Evolutionary conservation across 139 green algal genomes (phyloP).

Genomic region (Diplosphaera chodatii): DNA sequence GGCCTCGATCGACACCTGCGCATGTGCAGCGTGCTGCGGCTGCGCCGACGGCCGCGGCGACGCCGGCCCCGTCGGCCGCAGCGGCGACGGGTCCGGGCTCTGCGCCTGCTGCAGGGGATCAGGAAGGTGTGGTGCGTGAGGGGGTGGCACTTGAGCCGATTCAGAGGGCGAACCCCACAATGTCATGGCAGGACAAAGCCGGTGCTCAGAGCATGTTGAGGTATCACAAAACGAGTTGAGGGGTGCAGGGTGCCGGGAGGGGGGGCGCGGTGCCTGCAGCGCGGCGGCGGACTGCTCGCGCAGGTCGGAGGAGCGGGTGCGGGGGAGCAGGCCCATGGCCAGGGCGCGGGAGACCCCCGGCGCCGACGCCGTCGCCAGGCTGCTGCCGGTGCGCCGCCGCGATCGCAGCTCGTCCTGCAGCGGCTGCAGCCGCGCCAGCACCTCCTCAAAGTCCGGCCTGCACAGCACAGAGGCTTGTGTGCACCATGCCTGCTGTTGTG

Average conservation of each 20-base stretch:
- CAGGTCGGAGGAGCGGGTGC: neutral
- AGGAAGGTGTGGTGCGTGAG: too few species aligned
- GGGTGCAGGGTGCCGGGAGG: too few species aligned
- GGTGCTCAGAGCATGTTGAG: too few species aligned
- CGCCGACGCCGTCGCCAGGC: neutral
- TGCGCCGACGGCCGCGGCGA: neutral
- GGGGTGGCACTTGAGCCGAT: too few species aligned
- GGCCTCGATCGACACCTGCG: neutral
- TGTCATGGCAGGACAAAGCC: too few species aligned
- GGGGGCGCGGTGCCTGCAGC: too few species aligned
- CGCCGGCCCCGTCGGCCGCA: neutral
- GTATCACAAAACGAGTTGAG: too few species aligned
- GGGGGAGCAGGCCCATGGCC: neutral
- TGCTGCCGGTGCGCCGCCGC: neutral
- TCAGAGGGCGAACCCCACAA: too few species aligned
- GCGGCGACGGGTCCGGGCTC: neutral
- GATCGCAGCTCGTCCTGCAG: neutral
- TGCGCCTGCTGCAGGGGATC: neutral
- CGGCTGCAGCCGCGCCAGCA: neutral
- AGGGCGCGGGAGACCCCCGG: neutral
- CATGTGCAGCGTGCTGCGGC: neutral
- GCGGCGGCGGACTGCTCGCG: neutral
- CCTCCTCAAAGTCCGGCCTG: slow-evolving; percentile 2
- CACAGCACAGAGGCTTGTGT: neutral
- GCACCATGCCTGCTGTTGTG: too few species aligned